Base-by-base conservation (phyloP, 2,329 filamentous ascomycete genomes). In the Epichloe elymi region DNA sequence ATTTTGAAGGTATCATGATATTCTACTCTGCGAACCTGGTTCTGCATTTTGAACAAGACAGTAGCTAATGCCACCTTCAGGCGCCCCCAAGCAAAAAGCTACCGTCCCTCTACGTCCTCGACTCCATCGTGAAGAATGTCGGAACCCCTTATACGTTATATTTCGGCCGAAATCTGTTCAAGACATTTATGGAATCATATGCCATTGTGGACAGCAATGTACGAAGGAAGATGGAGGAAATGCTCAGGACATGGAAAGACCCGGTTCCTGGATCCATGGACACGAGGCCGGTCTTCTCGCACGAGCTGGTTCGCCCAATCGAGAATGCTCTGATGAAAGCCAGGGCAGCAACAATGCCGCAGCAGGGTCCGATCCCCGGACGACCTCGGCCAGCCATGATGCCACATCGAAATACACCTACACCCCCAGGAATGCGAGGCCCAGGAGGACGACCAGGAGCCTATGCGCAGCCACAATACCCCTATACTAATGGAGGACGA, bases 121-220 rank as follows among this genome's bases (percentile, higher is more conserved):
- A 98, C 70, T 97, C 91, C 15, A 91, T 98, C 55, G 90, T 95
- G 64, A 98, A 98, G 70, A 97, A 98, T 73, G 89, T 98, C 55
- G 93, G 93, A 54, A 96, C 91, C 1, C 93, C 93, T 7, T 98
- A 98, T 68, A 97, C 91, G 0, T 76, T 97, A 12, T 97, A 95
- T 67, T 86, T 98, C 57, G 88, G 90, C 49, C 84, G 88, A 40
- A 91, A 91, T 62, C 79, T 98, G 39, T 97, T 91, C 69, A 80
- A 84, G 59, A 97, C 88, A 4, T 98, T 95, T 65, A 96, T 97
- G 89, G 88, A 94, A 61, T 87, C 93, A 38, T 98, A 97, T 65
- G 86, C 86, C 3, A 79, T 94, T 54, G 90, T 97, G 55, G 89
- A 95, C 61, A 78, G 79, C 56, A 76, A 78, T 54, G 89, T 90